These are phyloP conservation scores for Clarireedia monteithiana DNA, from an alignment of 2,329 filamentous ascomycete genomes.

Conservation along the genomic window DNA sequence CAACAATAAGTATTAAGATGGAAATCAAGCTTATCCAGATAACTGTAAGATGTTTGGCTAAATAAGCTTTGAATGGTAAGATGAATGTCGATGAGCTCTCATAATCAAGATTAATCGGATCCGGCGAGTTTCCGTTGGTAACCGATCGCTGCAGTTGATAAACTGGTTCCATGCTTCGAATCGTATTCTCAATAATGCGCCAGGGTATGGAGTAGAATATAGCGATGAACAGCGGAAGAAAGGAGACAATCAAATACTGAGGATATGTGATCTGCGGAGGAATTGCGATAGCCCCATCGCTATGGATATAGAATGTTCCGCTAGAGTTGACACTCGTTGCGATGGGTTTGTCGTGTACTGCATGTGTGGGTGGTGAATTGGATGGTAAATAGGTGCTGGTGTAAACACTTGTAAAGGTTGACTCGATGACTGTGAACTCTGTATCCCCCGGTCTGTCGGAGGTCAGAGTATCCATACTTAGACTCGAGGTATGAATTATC, in stretches of 20 bases:
- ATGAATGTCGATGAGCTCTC: not conserved
- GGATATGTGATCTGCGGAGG: too few species aligned
- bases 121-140: not conserved
- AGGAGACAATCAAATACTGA: conserved; percentile 1
- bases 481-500: too few species aligned
- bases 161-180: not conserved
- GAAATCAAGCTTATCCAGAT: not conserved
- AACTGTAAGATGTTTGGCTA: not conserved
- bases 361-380: not conserved
- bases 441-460: too few species aligned
- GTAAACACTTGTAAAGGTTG: too few species aligned
- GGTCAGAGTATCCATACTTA: too few species aligned
- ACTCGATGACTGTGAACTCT: too few species aligned
- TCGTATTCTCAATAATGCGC: not conserved
- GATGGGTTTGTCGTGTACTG: not conserved
- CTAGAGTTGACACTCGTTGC: not conserved
- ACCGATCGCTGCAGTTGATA: not conserved
- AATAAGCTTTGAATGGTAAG: not conserved
- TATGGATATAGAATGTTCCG: not conserved
- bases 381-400: not conserved
- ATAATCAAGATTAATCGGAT: not conserved
- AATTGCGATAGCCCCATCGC: not conserved
- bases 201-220: conserved; percentile 1
- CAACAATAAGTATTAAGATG: not conserved
- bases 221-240: not conserved